Base-by-base conservation (phyloP, 2,329 filamentous ascomycete genomes). In the Penicillium expansum region DNA sequence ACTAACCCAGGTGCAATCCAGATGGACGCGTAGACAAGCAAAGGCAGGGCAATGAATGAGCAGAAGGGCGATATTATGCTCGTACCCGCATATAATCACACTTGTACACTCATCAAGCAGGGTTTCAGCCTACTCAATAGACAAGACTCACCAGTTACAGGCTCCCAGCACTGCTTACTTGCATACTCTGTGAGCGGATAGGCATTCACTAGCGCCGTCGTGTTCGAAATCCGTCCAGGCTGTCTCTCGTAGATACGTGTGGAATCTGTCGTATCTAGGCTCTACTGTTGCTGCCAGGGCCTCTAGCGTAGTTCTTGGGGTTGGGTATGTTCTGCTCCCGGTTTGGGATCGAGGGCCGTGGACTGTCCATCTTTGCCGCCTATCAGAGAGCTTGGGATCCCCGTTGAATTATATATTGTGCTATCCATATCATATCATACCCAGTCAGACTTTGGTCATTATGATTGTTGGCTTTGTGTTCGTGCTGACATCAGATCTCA, bases 121-220 rank as follows among this genome's bases (percentile, higher is more conserved):
- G 39, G 32, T 16, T 47, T 5, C 35, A 35, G 35, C 35, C 11
- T 42, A 29, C 27, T 24, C n/a, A 30, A 20, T 35, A 33, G 44
- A 47, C 13, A 33, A 33, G 18, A 11, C 20, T 39, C 22, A 3
- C 9, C 33, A 16, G 16, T 41, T 18, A 18, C 27, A 45, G 5
- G 16, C n/a, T 20, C 20, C 35, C 29, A 50, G 13, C 32, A 29
- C 33, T 49, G 54, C 57, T 59, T 56, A 45, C 29, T 24, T 57
- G 47, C 52, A 48, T 55, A 16, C 20, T 18, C 16, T 11, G 16
- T 33, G 16, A 4, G 27, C 42, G 27, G 38, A 20, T 49, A 33
- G 27, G 22, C 29, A 35, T 45, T 18, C n/a, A 30, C 20, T 13
- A 29, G 27, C 16, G 13, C 54, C 41, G 53, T n/a, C 11, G 16